A percentile compares a stretch with the other conserved stretches of the same genome.
These are phyloP conservation scores for Mycosarcoma mackinlayi DNA, from an alignment of 1,284 basidiomycete genomes.

Conservation along the genomic window DNA sequence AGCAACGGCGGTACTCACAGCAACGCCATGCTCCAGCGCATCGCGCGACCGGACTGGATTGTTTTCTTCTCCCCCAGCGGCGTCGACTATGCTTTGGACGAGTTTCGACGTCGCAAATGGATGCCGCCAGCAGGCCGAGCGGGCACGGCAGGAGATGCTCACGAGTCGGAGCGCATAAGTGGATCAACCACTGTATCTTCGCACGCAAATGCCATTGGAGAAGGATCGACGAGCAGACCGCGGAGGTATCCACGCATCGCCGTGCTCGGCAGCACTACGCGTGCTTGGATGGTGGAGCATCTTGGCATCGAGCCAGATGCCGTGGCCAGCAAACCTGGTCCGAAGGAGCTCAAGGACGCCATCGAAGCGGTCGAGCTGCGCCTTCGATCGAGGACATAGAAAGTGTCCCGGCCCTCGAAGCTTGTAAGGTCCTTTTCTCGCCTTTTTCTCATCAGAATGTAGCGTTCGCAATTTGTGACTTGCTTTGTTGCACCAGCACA, in stretches of 20 bases:
- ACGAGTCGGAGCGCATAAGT: conserved; percentile 1
- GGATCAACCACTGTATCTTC: conserved; percentile 27
- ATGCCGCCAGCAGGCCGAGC: conserved; percentile 30
- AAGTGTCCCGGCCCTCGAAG: too few relatives aligned
- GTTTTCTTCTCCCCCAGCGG: conserved; percentile 67
- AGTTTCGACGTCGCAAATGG: conserved; percentile 56
- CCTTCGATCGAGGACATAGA: conserved; percentile 19
- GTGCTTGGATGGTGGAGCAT: conserved; percentile 52
- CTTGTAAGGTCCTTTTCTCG: background rate
- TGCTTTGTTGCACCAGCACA: too few relatives aligned
- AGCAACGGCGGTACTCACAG: background rate
- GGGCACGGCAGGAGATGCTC: background rate
- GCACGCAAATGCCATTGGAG: conserved; percentile 6
- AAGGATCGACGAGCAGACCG: conserved; percentile 2
- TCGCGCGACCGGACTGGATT: conserved; percentile 61
- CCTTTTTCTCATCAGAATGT: background rate
- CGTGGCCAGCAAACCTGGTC: conserved; percentile 57
- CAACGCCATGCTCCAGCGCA: conserved; percentile 8
- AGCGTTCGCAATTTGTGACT: background rate
- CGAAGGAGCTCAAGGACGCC: conserved; percentile 58
- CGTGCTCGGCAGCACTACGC: conserved; percentile 60
- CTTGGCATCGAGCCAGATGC: conserved; percentile 59
- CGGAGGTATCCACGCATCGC: conserved; percentile 56
- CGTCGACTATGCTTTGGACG: conserved; percentile 58
- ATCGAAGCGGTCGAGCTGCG: conserved; percentile 55